Percentiles rank a stretch among this genome's conserved stretches.
phyloP scores from a whole-genome alignment of 305 asterid genomes.

The Solanum hybrid region DNA sequence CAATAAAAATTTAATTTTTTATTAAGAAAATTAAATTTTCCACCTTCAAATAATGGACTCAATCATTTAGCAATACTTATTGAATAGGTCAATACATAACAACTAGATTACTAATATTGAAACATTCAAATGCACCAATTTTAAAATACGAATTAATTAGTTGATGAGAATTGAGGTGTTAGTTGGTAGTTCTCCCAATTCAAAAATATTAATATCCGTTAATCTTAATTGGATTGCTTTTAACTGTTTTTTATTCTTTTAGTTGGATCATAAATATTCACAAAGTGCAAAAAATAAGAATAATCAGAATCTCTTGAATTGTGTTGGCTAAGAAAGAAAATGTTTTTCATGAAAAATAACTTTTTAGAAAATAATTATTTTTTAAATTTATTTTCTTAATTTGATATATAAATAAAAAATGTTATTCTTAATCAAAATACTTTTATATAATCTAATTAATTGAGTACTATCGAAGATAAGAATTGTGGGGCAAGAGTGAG shows the following conservation, averaged over 20 bases:
- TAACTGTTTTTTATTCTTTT: too few species aligned
- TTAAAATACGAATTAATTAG: background rate
- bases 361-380: too few species aligned
- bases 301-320: too few species aligned
- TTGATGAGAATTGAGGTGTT: background rate
- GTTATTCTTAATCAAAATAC: background rate
- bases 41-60: background rate
- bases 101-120: background rate
- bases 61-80: background rate
- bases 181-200: background rate
- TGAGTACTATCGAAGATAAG: background rate
- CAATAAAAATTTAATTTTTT: background rate
- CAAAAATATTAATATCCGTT: too few species aligned
- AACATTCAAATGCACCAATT: background rate
- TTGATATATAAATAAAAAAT: too few species aligned
- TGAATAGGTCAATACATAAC: background rate
- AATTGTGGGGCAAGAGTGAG: too few species aligned
- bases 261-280: too few species aligned
- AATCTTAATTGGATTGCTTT: too few species aligned
- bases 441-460: background rate
- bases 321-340: too few species aligned
- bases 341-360: too few species aligned
- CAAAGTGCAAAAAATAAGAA: too few species aligned
- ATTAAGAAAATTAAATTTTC: background rate
- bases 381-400: too few species aligned